These are phyloP conservation scores for Metschnikowia sp. DNA, from an alignment of 805 yeast genomes.

Conservation along the genomic window DNA sequence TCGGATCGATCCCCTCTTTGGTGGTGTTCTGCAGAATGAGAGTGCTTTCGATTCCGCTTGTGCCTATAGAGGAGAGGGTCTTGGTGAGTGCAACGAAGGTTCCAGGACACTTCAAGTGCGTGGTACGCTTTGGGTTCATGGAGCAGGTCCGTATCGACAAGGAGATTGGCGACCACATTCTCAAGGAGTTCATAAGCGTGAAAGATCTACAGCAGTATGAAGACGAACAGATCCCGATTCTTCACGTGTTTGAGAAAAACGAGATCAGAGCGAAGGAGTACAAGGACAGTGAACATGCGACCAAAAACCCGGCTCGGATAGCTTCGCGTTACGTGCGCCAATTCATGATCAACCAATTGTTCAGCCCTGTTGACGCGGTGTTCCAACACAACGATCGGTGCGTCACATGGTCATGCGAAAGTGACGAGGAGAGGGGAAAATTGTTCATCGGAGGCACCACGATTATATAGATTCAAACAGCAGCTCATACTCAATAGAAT, in stretches of 20 bases:
- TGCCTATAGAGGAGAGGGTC: slow-evolving; percentile 38
- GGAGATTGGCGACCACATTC: slow-evolving; percentile 19
- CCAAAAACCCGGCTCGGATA: slow-evolving; percentile 17
- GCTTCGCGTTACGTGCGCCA: slow-evolving; percentile 16
- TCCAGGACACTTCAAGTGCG: slow-evolving; percentile 47
- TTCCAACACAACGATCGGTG: slow-evolving; percentile 21
- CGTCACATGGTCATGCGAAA: slow-evolving; percentile 18
- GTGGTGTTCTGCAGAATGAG: slow-evolving; percentile 44
- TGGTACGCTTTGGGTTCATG: slow-evolving; percentile 50
- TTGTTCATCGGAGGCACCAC: slow-evolving; percentile 27
- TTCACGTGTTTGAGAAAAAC: slow-evolving; percentile 31
- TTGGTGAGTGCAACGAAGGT: slow-evolving; percentile 38
- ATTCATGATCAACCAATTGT: slow-evolving; percentile 23
- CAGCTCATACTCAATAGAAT: too few relatives aligned
- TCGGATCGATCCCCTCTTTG: slow-evolving; percentile 41
- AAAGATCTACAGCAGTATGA: slow-evolving; percentile 8
- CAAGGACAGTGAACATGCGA: slow-evolving; percentile 11
- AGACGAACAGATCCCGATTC: slow-evolving; percentile 18
- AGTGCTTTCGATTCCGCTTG: slow-evolving; percentile 41
- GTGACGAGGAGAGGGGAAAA: slow-evolving; percentile 22
- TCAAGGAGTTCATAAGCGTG: slow-evolving; percentile 21
- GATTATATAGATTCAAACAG: slow-evolving; percentile 17
- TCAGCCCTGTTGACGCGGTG: slow-evolving; percentile 25
- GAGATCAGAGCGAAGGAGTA: slow-evolving; percentile 24
- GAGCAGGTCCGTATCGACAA: slow-evolving; percentile 27